Base-by-base conservation (phyloP, 257 asterid species). In the Solanum ahanhuiri region DNA sequence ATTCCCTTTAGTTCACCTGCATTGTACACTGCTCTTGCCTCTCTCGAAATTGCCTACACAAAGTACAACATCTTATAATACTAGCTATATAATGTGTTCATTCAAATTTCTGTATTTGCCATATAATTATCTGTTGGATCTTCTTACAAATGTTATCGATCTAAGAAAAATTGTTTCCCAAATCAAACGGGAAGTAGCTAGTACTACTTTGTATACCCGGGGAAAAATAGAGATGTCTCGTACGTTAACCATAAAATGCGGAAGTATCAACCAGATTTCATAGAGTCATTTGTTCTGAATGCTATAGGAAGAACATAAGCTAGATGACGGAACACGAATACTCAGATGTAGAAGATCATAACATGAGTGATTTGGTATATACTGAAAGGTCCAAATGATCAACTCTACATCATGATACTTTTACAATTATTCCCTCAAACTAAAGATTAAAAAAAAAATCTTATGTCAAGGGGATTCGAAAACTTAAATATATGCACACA, bases 11-110 rank as follows among this genome's bases (percentile, higher is more conserved):
- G 90, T 83, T 91, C 88, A 18, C 93, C 93, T 35, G 85, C 85
- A 79, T 89, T 91, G 79, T 89, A 91, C 82, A 83, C 79, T 14
- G 87, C 93, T 88, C 93, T 88, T n/a, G 90, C 90, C 77, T 91
- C 93, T 91, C 76, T 86, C 12, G 90, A 90, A 69, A 89, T 89
- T 23, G 89, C 89, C 91, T 90, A 64, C 2, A 8, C 5, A 39
- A n/a, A 12, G 17, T 31, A 10, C 25, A 84, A 9, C 37, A 45
- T 45, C 35, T 79, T 28, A 18, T 71, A 23, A 23, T 45, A 77
- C 22, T 25, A 28, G 41, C 17, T 79, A 37, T 2, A 23, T 22
- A n/a, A 75, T 25, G 33, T 1, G 11, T 79, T 45, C 39, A 6
- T 28, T 48, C 0, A 1, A 25, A 79, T 17, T 15, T 45, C 1